phyloP scores from a whole-genome alignment of 768 basidiomycete genomes.

The Boletus pseudopeckii region DNA sequence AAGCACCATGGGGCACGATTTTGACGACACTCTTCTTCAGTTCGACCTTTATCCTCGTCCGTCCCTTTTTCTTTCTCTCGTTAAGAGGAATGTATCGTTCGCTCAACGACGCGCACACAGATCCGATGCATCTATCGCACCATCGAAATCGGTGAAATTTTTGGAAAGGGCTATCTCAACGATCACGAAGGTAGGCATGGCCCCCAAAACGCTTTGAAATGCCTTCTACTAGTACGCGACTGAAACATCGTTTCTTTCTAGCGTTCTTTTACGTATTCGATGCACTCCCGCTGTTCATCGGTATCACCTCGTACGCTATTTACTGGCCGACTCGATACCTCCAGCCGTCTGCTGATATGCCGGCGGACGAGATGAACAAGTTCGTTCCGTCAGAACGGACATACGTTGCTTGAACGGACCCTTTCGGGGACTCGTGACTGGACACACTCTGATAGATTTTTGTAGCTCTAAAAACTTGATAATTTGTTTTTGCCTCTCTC shows the following conservation, averaged over 20 bases:
- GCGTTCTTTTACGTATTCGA: slow-evolving; percentile 32
- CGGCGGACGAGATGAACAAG: neutral
- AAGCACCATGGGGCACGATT: slow-evolving; percentile 18
- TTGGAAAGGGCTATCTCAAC: slow-evolving; percentile 16
- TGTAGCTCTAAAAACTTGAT: too few relatives aligned
- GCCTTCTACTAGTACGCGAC: neutral
- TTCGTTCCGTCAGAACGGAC: neutral
- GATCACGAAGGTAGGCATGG: slow-evolving; percentile 22
- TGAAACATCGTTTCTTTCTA: neutral
- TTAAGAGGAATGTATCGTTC: neutral
- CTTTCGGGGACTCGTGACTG: too few relatives aligned
- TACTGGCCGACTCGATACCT: slow-evolving; percentile 31
- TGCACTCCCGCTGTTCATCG: slow-evolving; percentile 27
- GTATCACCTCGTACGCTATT: slow-evolving; percentile 20
- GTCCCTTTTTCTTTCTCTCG: neutral
- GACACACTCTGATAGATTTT: too few relatives aligned
- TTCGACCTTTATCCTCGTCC: slow-evolving; percentile 26
- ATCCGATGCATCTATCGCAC: slow-evolving; percentile 31
- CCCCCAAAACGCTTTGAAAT: too few relatives aligned
- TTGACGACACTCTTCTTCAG: slow-evolving; percentile 23
- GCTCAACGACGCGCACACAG: neutral
- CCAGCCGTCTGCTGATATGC: neutral
- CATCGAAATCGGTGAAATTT: slow-evolving; percentile 18
- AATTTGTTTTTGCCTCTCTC: too few relatives aligned
- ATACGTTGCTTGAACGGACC: neutral